These are phyloP conservation scores for Sindora glabra DNA, from an alignment of 306 rosid species.

Conservation along the genomic window DNA sequence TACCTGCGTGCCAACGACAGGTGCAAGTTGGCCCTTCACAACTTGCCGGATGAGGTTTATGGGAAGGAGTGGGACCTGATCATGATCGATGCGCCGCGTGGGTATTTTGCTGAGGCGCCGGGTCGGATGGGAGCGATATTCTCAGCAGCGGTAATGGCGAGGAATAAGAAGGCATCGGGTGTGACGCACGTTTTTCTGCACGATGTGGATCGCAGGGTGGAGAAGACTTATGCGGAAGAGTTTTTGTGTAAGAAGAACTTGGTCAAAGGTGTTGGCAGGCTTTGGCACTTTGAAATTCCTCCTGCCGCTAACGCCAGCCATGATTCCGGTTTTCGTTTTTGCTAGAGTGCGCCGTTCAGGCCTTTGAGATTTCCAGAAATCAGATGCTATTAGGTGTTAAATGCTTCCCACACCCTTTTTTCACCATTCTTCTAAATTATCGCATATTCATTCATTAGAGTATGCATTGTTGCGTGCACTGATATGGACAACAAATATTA, in stretches of 20 bases:
- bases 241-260: constrained; percentile 58
- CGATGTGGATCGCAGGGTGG: constrained; percentile 83
- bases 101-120: constrained; percentile 77
- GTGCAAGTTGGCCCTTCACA: constrained; percentile 60
- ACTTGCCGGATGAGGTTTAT: constrained; percentile 65
- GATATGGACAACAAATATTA: no score
- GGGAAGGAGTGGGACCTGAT: constrained; percentile 83
- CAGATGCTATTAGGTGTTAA: no score
- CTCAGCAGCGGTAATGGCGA: constrained; percentile 87
- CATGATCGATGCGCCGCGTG: constrained; percentile 86
- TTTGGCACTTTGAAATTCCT: constrained; percentile 75
- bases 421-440: no score
- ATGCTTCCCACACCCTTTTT: no score
- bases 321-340: constrained; percentile 8
- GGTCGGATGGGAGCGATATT: constrained; percentile 87
- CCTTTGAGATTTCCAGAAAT: no score
- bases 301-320: constrained; percentile 23
- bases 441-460: no score
- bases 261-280: constrained; percentile 57
- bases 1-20: constrained; percentile 40
- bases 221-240: constrained; percentile 66
- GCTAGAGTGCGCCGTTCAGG: constrained; percentile 19
- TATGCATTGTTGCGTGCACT: no score
- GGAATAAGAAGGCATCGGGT: constrained; percentile 59
- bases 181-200: constrained; percentile 80